Evolutionary conservation across 345 rosid genomes (phyloP), one percentile per base, ranked within the genome.

Genomic region (Bruguiera gymnorhiza): DNA sequence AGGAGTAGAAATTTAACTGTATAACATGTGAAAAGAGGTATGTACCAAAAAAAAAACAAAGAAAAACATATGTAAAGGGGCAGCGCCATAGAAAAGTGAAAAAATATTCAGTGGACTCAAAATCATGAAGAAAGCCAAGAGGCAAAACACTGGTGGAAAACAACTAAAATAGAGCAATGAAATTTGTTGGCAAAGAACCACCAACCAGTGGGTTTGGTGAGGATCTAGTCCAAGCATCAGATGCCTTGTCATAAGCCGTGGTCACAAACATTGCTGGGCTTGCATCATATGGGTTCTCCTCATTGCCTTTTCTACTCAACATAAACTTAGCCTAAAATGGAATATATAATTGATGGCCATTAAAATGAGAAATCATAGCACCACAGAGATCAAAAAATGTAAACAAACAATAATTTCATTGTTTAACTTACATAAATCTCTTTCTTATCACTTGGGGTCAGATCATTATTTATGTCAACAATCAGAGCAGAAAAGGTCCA

Each of bases 221-320:
- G 68, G 57, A 69, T 62, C 81, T 24, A 26, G 98, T 94, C 98
- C 98, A 94, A 58, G 93, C 91, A 70, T 89, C 98, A 37, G 97
- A 94, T 83, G 87, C 86, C 83, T 81, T 89, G 79, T 94, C 98
- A 76, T 91, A 91, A 60, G 95, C 81, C 37, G 96, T 89, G 29
- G 95, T 93, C 75, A 91, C 73, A 83, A 91, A 94, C 97, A 91
- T 88, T 56, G 90, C 85, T 34, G 90, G 80, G 66, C 79, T 80
- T 75, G 80, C 67, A 64, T 79, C 82, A 81, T 84, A 85, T 21
- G 46, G 37, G 75, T 84, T 83, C 62, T 78, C 80, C 68, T 86
- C 91, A 30, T 71, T 72, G 16, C 62, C 79, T 72, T 87, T 87
- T 85, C 97, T 87, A 77, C 82, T 92, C 71, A 63, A 74, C 82